Percentiles rank a stretch among this genome's conserved stretches.
Conservation (phyloP, 805 yeast genomes). For the Nakazawaea sp. region DNA sequence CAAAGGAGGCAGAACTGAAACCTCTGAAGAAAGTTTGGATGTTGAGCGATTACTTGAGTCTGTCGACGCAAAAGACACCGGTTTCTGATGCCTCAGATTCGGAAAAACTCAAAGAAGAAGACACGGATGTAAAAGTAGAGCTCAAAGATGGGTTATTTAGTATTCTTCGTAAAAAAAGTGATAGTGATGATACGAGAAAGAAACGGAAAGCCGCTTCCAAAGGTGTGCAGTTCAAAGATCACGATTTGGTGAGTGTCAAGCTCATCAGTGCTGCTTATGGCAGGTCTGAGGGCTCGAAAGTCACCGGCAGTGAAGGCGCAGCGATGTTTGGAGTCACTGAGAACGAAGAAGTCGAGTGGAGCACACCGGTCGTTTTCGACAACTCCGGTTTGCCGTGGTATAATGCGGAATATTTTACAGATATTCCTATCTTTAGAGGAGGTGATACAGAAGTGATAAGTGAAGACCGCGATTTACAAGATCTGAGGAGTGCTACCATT, state of each 20-base stretch:
- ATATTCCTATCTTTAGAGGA: conserved; percentile 5
- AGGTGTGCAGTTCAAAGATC: conserved; percentile 10
- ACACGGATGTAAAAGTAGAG: no score
- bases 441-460: neutral
- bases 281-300: neutral
- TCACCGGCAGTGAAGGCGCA: neutral
- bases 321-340: conserved; percentile 6
- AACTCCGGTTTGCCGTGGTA: conserved; percentile 4
- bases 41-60: neutral
- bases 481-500: neutral
- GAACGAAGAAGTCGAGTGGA: conserved; percentile 7
- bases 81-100: neutral
- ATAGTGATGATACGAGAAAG: neutral
- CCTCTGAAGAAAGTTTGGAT: neutral
- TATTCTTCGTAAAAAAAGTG: conserved; percentile 4
- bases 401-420: conserved; percentile 2
- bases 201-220: conserved; percentile 3
- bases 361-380: neutral
- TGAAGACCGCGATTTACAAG: conserved; percentile 1
- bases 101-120: neutral
- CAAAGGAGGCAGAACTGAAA: neutral
- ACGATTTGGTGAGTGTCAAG: conserved; percentile 5
- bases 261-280: conserved; percentile 1
- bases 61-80: neutral
- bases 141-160: conserved; percentile 4